A percentile compares a stretch with the other conserved stretches of the same genome.
Conservation (phyloP, 768 basidiomycete species). For the Lenzites betulinus region DNA sequence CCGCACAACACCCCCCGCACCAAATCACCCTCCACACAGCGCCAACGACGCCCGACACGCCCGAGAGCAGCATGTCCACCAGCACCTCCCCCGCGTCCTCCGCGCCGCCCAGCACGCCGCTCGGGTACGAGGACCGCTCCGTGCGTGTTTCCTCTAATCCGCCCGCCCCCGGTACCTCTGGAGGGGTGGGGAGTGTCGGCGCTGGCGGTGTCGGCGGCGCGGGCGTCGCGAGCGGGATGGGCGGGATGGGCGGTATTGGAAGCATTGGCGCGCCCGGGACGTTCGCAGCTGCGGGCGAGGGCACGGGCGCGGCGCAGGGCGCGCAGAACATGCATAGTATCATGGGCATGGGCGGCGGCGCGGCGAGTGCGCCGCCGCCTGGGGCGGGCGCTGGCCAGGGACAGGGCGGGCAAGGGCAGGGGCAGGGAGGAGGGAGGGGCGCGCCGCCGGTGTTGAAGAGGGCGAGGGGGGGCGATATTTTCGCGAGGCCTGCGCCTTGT, state of each 20-base stretch:
- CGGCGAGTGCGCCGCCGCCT: no score
- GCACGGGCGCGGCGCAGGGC: neutral
- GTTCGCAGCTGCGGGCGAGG: constrained; percentile 7
- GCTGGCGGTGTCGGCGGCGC: constrained; percentile 15
- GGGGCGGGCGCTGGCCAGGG: no score
- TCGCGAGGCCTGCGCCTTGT: constrained; percentile 18
- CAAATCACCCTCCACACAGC: no score
- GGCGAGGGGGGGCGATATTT: constrained; percentile 18
- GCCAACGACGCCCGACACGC: constrained; percentile 32
- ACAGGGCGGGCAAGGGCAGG: no score
- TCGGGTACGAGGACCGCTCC: constrained; percentile 27
- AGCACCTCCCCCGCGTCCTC: constrained; percentile 35
- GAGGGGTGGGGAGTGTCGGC: no score
- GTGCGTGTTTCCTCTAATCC: no score
- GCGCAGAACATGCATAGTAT: neutral
- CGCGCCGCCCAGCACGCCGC: constrained; percentile 34
- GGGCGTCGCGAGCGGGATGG: no score
- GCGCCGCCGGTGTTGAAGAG: constrained; percentile 15
- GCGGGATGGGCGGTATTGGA: no score
- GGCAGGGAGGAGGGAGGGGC: no score
- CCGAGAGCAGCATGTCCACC: constrained; percentile 32
- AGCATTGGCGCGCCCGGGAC: no score
- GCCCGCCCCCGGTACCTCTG: no score
- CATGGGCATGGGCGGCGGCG: neutral
- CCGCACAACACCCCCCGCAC: no score